Evolutionary conservation across 768 basidiomycete species (phyloP), one percentile per base, ranked within the genome.

Genomic region (Hebeloma cylindrosporum): DNA sequence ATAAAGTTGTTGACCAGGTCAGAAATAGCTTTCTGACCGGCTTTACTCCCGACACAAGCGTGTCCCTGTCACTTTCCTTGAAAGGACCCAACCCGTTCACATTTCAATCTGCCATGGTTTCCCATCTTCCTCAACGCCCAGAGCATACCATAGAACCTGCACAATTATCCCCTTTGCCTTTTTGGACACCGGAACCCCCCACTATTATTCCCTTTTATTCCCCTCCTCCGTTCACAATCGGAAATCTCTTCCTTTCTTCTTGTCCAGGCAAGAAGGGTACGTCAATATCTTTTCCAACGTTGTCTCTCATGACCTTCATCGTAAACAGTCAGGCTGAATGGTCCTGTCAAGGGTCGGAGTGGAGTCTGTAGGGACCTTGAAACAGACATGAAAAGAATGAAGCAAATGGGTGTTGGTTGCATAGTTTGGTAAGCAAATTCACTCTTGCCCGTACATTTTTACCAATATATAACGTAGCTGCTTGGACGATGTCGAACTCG

Each of bases 231-330:
- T 44, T 65, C 67, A 58, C 57, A 9, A 65, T 95, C 7, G 94
- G 94, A n/a, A 97, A 98, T 62, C 67, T 98, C 16, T 76, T 85
- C 39, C 64, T 97, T 23, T 92, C 88, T 5, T 93, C 89, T 5
- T 97, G 95, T 68, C 94, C 94, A 2, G 94, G 94, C 3, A 98
- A 98, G 66, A 93, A 96, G 75, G 84, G 86, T 84, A 22, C 7
- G 64, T 20, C 30, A 17, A 25, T 27, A 4, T 7, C 22, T 20
- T 10, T 5, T 22, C 9, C 22, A 14, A 7, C 5, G 22, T 27
- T 35, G 10, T 14, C 35, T 17, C 36, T 7, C 27, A 36, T 17
- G 25, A 4, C 39, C 17, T 31, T 45, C 29, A 27, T 18, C 18
- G 1, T 26, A 28, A 22, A 8, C 38, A 88, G 86, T 89, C 13